Evolutionary conservation across 148 eudicot genomes (phyloP), one percentile per base, ranked within the genome.

Genomic region (Rhododendron ferrugineum): DNA sequence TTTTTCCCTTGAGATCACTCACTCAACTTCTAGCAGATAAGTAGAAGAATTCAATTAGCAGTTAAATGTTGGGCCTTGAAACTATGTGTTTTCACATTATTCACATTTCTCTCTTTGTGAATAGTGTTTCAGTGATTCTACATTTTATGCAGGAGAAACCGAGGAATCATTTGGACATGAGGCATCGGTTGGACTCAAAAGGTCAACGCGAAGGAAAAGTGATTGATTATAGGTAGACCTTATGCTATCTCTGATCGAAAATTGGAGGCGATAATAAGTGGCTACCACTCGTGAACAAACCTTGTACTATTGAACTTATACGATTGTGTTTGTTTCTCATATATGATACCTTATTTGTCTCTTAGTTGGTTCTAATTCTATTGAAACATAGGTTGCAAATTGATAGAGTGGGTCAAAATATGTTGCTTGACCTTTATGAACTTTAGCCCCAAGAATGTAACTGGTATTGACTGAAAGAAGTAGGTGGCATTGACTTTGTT

Each of bases 131-230:
- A 22, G 14, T 76, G 40, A 40, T 84, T 46, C 30, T 85, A 9
- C 54, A 14, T 74, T 73, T 66, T 26, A 20, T 81, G 34, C 90
- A 96, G 99, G 99, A 96, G 87, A 95, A 93, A 82, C 98, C 98
- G 78, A 92, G 95, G 89, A 94, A 96, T 88, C 99, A 96, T 87
- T 86, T 96, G 93, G 99, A 96, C 86, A 86, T 96, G 95, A 91
- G 99, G 90, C 93, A 96, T 88, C 98, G 98, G 26, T 87, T 96
- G 93, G 97, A 96, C 86, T 96, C 99, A 81, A 95, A 89, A 89
- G 99, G 99, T 87, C 98, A 96, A 88, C 96, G 99, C 47, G 86
- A 90, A 90, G 99, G 99, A 85, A 96, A 96, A 90, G 91, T 96
- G 84, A 96, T 96, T 81, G 99, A 96, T 89, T 96, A 96, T 93